Percentiles rank a stretch among this genome's conserved stretches.
phyloP scores from a whole-genome alignment of 2,329 filamentous ascomycete species.

The Penicillium sp. region DNA sequence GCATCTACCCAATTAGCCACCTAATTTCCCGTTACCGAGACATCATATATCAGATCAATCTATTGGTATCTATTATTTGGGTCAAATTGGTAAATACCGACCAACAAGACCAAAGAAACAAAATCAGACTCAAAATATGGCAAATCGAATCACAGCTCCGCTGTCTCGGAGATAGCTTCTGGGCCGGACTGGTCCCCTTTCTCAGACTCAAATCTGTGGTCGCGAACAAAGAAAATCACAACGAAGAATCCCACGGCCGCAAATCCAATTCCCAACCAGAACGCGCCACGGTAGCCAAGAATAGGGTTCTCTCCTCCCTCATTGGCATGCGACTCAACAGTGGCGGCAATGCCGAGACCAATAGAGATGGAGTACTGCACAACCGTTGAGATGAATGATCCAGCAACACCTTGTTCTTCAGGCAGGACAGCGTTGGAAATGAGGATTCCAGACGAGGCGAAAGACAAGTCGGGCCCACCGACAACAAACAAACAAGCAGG shows the following conservation, averaged over 20 bases:
- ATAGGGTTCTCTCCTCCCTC: slow-evolving; percentile 32
- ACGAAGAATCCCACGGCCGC: slow-evolving; percentile 17
- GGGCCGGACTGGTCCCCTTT: neutral
- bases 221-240: slow-evolving; percentile 9
- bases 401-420: slow-evolving; percentile 44
- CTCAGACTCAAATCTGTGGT: slow-evolving; percentile 5
- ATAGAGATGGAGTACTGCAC: slow-evolving; percentile 46
- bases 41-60: neutral
- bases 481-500: slow-evolving; percentile 12
- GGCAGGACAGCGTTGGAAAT: slow-evolving; percentile 38
- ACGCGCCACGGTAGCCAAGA: slow-evolving; percentile 38
- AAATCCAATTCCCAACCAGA: slow-evolving; percentile 40
- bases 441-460: slow-evolving; percentile 42
- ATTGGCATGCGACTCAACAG: slow-evolving; percentile 41
- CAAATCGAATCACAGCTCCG: neutral
- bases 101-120: neutral
- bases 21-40: neutral
- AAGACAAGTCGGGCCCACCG: slow-evolving; percentile 37
- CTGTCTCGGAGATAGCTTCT: neutral
- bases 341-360: slow-evolving; percentile 44
- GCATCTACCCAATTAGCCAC: neutral
- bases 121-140: neutral
- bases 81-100: neutral
- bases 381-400: slow-evolving; percentile 38
- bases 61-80: neutral